A percentile compares a stretch with the other conserved stretches of the same genome.
Conservation (phyloP, 1,139 yeast species). For the Taiozyma onychis region DNA sequence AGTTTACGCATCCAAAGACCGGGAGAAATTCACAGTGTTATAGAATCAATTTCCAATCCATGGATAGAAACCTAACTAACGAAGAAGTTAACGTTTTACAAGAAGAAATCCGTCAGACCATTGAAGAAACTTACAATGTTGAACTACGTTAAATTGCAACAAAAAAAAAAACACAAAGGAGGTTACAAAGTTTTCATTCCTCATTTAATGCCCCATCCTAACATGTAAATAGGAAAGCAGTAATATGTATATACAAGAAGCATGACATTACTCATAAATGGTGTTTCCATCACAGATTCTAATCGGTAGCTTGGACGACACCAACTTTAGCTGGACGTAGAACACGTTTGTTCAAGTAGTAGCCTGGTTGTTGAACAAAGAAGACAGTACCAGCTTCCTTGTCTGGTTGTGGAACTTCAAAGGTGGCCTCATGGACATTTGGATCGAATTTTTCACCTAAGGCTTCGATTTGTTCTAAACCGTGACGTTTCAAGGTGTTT, state of each 20-base stretch:
- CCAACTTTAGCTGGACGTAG: constrained; percentile 93
- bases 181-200: background rate
- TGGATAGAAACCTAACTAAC: constrained; percentile 88
- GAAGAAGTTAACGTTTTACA: constrained; percentile 74
- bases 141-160: constrained; percentile 35
- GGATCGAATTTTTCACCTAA: constrained; percentile 79
- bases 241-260: constrained; percentile 6
- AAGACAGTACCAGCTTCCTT: constrained; percentile 85
- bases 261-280: background rate
- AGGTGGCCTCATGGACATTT: constrained; percentile 81
- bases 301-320: constrained; percentile 54
- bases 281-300: background rate
- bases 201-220: background rate
- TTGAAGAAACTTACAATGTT: constrained; percentile 48
- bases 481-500: constrained; percentile 71
- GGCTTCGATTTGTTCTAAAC: constrained; percentile 70
- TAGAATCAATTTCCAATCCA: constrained; percentile 86
- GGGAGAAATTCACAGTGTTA: constrained; percentile 76
- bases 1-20: constrained; percentile 81
- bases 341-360: constrained; percentile 73
- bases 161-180: background rate
- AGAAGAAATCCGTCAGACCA: constrained; percentile 49
- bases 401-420: constrained; percentile 77
- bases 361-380: constrained; percentile 85
- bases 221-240: background rate